phyloP scores from a whole-genome alignment of 345 rosid species.

The Capsella bursapastoris region DNA sequence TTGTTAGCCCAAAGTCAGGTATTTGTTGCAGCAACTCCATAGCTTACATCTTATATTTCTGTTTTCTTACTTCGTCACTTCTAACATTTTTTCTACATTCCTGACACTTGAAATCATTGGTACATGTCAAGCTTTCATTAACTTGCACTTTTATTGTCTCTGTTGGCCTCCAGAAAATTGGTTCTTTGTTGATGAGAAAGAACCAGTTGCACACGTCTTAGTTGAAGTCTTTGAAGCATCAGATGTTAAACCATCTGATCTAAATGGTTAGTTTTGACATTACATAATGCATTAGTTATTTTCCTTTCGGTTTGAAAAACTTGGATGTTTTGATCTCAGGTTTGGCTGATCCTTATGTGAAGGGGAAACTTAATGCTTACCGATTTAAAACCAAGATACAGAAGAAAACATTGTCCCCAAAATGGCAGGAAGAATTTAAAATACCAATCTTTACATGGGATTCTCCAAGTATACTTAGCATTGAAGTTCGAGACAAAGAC shows the following conservation, averaged over 20 bases:
- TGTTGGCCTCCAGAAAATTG: slow-evolving; percentile 62
- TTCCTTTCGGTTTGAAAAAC: neutral
- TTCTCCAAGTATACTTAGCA: slow-evolving; percentile 55
- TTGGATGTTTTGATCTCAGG: slow-evolving; percentile 57
- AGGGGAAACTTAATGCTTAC: slow-evolving; percentile 81
- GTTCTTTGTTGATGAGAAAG: slow-evolving; percentile 86
- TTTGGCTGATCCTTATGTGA: slow-evolving; percentile 91
- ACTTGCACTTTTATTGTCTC: slow-evolving; percentile 11
- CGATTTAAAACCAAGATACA: slow-evolving; percentile 73
- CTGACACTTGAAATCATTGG: neutral
- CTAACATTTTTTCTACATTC: slow-evolving; percentile 3
- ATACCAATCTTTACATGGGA: slow-evolving; percentile 89
- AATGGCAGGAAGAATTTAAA: slow-evolving; percentile 87
- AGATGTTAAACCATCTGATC: slow-evolving; percentile 83
- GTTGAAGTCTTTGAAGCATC: slow-evolving; percentile 90
- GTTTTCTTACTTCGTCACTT: slow-evolving; percentile 2
- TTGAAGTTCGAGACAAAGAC: slow-evolving; percentile 93
- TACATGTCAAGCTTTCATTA: slow-evolving; percentile 16
- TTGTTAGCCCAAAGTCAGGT: slow-evolving; percentile 68
- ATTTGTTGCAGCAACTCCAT: slow-evolving; percentile 6
- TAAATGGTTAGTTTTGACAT: slow-evolving; percentile 63
- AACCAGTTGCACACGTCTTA: slow-evolving; percentile 67
- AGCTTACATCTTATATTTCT: neutral
- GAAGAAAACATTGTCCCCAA: slow-evolving; percentile 80
- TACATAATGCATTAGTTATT: neutral